Conservation (phyloP, 805 yeast species). For the Limtongia smithiae region DNA sequence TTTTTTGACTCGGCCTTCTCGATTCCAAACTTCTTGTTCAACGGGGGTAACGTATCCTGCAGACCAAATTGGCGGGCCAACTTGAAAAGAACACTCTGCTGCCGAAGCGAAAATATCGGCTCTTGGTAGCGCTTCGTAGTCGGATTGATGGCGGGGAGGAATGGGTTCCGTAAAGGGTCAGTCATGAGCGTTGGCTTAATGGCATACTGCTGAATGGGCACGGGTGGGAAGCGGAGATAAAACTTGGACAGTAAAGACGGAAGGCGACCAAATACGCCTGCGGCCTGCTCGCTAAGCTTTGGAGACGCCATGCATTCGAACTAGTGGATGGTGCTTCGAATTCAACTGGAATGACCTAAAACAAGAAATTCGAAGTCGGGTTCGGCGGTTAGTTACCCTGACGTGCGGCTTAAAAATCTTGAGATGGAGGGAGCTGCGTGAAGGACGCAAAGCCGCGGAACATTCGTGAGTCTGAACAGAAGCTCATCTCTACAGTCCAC, state of each 20-base stretch:
- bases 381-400: too few relatives aligned
- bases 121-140: conserved; percentile 65
- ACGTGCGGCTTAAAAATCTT: too few relatives aligned
- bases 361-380: too few relatives aligned
- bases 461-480: too few relatives aligned
- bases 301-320: too few relatives aligned
- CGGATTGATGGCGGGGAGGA: conserved; percentile 71
- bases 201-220: conserved; percentile 59
- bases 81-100: conserved; percentile 72
- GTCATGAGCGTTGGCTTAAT: conserved; percentile 54
- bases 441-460: too few relatives aligned
- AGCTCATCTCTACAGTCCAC: too few relatives aligned
- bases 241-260: conserved; percentile 66
- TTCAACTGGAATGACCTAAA: too few relatives aligned
- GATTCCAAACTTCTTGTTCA: conserved; percentile 39
- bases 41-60: conserved; percentile 62
- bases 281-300: too few relatives aligned
- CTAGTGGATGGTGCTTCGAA: too few relatives aligned
- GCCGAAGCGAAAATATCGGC: conserved; percentile 67
- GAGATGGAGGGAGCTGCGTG: too few relatives aligned
- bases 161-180: conserved; percentile 71
- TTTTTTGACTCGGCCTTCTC: conserved; percentile 16
- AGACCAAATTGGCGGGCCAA: conserved; percentile 69
- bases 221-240: conserved; percentile 73
- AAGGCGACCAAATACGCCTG: conserved; percentile 45